Evolutionary conservation across 176 grass and related monocot genomes (phyloP).

Genomic region (Rhynchospora breviuscula): DNA sequence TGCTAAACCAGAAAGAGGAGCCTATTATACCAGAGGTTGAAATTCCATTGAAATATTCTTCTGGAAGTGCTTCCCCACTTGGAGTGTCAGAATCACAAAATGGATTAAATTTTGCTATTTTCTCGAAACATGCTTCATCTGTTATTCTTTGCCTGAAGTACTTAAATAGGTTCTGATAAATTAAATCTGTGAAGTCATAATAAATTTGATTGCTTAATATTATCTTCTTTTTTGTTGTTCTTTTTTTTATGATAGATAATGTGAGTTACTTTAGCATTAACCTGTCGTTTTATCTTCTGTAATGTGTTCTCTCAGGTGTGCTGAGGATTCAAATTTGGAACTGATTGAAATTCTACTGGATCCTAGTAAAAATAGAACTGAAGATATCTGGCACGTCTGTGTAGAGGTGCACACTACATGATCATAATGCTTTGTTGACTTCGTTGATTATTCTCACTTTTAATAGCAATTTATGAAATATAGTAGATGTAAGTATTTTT

Average conservation of each 20-base stretch:
- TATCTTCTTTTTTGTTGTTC: too few species aligned
- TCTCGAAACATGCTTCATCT: constrained; percentile 77
- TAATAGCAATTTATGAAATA: neutral
- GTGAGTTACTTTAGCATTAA: neutral
- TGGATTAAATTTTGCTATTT: constrained; percentile 79
- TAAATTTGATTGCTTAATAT: neutral
- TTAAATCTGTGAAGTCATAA: neutral
- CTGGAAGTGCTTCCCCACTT: constrained; percentile 62
- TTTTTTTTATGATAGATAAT: neutral
- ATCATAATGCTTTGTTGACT: neutral
- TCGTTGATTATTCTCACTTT: constrained; percentile 5
- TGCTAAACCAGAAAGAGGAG: constrained; percentile 43
- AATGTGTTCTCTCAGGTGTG: constrained; percentile 31
- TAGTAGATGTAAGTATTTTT: neutral
- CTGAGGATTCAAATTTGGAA: constrained; percentile 24
- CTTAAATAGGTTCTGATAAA: constrained; percentile 35
- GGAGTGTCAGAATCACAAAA: constrained; percentile 63
- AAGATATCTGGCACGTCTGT: constrained; percentile 85
- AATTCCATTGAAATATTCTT: constrained; percentile 46
- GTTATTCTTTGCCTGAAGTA: constrained; percentile 70
- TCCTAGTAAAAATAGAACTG: constrained; percentile 66
- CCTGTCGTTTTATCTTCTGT: constrained; percentile 1
- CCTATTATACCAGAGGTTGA: neutral
- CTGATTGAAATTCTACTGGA: constrained; percentile 57
- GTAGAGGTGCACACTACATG: constrained; percentile 42